Conservation (phyloP, 2,329 filamentous ascomycete genomes). For the Colletotrichum kahawae region DNA sequence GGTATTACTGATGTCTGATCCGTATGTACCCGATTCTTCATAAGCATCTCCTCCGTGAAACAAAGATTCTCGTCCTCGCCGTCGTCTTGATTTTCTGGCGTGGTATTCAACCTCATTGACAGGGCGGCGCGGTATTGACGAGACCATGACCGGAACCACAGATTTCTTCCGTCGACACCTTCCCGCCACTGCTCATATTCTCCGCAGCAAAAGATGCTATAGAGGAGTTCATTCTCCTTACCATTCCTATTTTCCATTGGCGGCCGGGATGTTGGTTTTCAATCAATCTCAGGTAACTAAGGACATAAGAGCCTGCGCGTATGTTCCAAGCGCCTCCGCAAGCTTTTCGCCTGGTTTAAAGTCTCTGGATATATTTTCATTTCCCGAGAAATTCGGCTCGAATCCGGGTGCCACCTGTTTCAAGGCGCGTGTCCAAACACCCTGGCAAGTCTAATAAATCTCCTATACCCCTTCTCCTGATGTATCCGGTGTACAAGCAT, state of each 20-base stretch:
- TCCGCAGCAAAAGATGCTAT: accelerated
- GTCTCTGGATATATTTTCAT: accelerated
- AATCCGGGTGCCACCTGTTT: accelerated
- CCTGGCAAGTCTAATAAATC: accelerated
- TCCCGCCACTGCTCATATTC: accelerated
- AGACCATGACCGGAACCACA: accelerated
- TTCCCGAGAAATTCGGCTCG: accelerated
- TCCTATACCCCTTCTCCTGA: accelerated
- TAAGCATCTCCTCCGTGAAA: too few relatives aligned
- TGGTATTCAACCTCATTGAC: background rate
- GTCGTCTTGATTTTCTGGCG: background rate
- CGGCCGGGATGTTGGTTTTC: too few relatives aligned
- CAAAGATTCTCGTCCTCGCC: background rate
- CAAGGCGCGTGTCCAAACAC: accelerated
- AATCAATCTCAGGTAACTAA: too few relatives aligned
- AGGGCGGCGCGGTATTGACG: background rate
- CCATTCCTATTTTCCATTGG: accelerated
- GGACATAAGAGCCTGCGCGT: background rate
- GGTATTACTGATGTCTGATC: accelerated
- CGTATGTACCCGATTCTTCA: accelerated
- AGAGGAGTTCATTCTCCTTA: accelerated
- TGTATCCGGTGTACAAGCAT: accelerated
- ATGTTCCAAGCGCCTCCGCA: accelerated
- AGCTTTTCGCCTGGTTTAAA: accelerated
- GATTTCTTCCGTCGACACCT: background rate